Conservation (phyloP, 371 early-diverging fungal genomes). For the Apophysomyces sp. region DNA sequence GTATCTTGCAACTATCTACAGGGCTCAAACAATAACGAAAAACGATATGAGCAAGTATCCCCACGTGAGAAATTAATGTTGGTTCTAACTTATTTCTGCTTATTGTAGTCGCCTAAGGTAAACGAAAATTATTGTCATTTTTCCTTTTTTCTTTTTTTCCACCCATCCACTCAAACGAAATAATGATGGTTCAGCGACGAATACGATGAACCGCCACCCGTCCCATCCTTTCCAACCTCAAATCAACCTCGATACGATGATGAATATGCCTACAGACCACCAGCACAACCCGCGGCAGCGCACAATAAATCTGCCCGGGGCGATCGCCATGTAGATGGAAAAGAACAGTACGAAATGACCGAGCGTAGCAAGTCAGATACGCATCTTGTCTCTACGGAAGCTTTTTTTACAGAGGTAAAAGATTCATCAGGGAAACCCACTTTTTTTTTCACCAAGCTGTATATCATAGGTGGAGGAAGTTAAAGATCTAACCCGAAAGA, state of each 20-base stretch:
- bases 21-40: slow-evolving; percentile 34
- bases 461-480: slow-evolving; percentile 61
- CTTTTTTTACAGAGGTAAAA: slow-evolving; percentile 47
- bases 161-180: background rate
- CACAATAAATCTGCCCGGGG: slow-evolving; percentile 29
- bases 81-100: background rate
- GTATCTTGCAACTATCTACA: slow-evolving; percentile 3
- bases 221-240: slow-evolving; percentile 24
- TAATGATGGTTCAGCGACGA: slow-evolving; percentile 28
- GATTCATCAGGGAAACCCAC: background rate
- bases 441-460: background rate
- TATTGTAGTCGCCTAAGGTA: slow-evolving; percentile 42
- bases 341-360: slow-evolving; percentile 51
- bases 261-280: slow-evolving; percentile 37
- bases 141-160: no score
- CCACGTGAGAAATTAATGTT: background rate
- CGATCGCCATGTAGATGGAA: slow-evolving; percentile 31
- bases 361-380: slow-evolving; percentile 9
- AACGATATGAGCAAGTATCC: slow-evolving; percentile 44
- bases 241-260: slow-evolving; percentile 22
- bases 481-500: slow-evolving; percentile 62
- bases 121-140: background rate
- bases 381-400: slow-evolving; percentile 38
- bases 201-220: slow-evolving; percentile 38
- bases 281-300: slow-evolving; percentile 39